phyloP scores from a whole-genome alignment of 768 basidiomycete species.

The Leccinum truebloodii region DNA sequence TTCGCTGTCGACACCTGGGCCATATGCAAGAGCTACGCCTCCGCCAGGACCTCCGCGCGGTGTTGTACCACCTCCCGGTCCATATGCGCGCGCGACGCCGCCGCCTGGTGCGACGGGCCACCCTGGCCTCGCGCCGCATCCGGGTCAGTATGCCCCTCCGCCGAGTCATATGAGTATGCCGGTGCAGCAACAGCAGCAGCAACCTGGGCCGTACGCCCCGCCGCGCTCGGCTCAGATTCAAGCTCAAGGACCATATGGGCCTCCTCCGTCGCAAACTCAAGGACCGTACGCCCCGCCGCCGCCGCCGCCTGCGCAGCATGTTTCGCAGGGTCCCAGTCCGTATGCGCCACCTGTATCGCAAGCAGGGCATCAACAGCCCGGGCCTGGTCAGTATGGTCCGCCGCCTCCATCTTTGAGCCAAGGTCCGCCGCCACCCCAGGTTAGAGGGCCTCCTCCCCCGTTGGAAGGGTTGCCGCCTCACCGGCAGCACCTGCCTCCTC shows the following conservation, averaged over 20 bases:
- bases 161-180: slow-evolving; percentile 16
- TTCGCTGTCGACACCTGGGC: slow-evolving; percentile 34
- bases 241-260: slow-evolving; percentile 20
- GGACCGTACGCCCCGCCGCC: slow-evolving; percentile 18
- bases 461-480: slow-evolving; percentile 27
- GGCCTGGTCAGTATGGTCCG: slow-evolving; percentile 29
- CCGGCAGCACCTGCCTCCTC: slow-evolving; percentile 23
- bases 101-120: slow-evolving; percentile 36
- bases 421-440: slow-evolving; percentile 34
- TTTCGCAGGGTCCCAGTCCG: slow-evolving; percentile 5
- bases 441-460: slow-evolving; percentile 29
- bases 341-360: slow-evolving; percentile 24
- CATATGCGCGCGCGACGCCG: slow-evolving; percentile 43
- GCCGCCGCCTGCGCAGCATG: slow-evolving; percentile 11
- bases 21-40: slow-evolving; percentile 42
- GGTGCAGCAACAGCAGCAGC: slow-evolving; percentile 21
- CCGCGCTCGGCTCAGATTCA: slow-evolving; percentile 20
- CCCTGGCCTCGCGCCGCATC: slow-evolving; percentile 31
- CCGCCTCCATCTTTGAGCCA: slow-evolving; percentile 28
- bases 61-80: slow-evolving; percentile 32
- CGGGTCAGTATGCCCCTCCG: slow-evolving; percentile 29
- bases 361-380: slow-evolving; percentile 5
- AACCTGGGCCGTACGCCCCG: slow-evolving; percentile 27
- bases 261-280: slow-evolving; percentile 27
- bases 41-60: slow-evolving; percentile 39